These are phyloP conservation scores for Davidsoniella virescens DNA, from an alignment of 2,329 filamentous ascomycete species.

Conservation along the genomic window DNA sequence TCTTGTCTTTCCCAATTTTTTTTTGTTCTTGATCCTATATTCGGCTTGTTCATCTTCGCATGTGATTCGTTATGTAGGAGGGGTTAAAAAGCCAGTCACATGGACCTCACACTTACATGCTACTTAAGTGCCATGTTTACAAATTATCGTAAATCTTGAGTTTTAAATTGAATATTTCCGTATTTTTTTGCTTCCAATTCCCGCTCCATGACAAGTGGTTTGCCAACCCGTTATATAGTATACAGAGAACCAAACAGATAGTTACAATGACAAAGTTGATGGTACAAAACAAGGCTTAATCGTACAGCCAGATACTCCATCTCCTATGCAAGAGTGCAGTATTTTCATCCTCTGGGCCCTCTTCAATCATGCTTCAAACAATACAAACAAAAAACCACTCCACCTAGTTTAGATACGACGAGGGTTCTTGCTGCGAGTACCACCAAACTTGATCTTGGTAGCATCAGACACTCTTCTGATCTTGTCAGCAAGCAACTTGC, in stretches of 20 bases:
- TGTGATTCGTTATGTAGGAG: too few species aligned
- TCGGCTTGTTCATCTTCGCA: too few species aligned
- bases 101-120: too few species aligned
- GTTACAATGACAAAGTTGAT: constrained; percentile 14
- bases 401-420: constrained; percentile 47
- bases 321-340: not conserved
- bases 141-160: not conserved
- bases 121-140: too few species aligned
- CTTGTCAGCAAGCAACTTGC: constrained; percentile 54
- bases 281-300: constrained; percentile 19
- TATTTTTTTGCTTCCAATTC: constrained; percentile 13
- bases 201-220: constrained; percentile 2
- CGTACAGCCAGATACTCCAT: not conserved
- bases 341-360: not conserved
- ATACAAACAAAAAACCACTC: not conserved
- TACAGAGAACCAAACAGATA: not conserved
- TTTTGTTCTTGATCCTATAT: too few species aligned
- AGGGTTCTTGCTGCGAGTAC: constrained; percentile 67
- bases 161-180: not conserved
- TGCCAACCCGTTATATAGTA: not conserved
- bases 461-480: constrained; percentile 70
- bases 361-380: too few species aligned
- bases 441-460: constrained; percentile 90
- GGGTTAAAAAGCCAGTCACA: too few species aligned
- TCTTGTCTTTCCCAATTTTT: too few species aligned